Base-by-base conservation (phyloP, 768 basidiomycete genomes). In the Omphalotus guepiniiformis region DNA sequence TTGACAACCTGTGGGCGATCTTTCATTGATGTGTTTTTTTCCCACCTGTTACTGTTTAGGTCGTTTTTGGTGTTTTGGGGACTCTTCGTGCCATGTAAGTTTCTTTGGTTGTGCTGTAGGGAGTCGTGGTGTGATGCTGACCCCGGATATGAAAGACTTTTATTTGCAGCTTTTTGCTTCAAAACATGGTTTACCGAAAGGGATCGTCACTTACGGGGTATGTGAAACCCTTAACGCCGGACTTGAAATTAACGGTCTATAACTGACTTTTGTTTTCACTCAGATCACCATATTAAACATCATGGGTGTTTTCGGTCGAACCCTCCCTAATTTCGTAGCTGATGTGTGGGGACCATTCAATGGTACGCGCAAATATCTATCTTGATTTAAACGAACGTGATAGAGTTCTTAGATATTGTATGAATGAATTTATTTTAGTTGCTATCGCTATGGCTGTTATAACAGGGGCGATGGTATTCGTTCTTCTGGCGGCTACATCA, bases 11-110 rank as follows among this genome's bases (percentile, higher is more conserved):
- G 13, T 18, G n/a, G n/a, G 25, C 36, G 6, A n/a, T 1, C n/a
- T 47, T 25, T 26, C 28, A 25, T 27, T 37, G 19, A 38, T 39
- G 30, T 22, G 19, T 47, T n/a, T 28, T 47, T 27, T 27, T 38
- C 25, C 15, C 22, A 6, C 13, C 29, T n/a, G 30, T 32, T 32
- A 9, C n/a, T 32, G n/a, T 32, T 32, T 32, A 47, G 46, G 15
- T 47, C 46, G 22, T 47, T 47, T 18, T 47, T 47, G 11, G 38
- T 47, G 12, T 47, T 47, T 38, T 47, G 46, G 46, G 46, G 46
- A 6, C 34, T 47, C 12, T 47, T 47, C 38, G 46, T 47, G 7
- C 46, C 46, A 26, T 47, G 44, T 46, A 37, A 13, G 44, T 37
- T 3, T 23, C 8, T 21, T 25, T 11, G 11, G n/a, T n/a, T n/a